Evolutionary conservation across 2,329 filamentous ascomycete species (phyloP).

Genomic region (Trichoderma lentiforme): DNA sequence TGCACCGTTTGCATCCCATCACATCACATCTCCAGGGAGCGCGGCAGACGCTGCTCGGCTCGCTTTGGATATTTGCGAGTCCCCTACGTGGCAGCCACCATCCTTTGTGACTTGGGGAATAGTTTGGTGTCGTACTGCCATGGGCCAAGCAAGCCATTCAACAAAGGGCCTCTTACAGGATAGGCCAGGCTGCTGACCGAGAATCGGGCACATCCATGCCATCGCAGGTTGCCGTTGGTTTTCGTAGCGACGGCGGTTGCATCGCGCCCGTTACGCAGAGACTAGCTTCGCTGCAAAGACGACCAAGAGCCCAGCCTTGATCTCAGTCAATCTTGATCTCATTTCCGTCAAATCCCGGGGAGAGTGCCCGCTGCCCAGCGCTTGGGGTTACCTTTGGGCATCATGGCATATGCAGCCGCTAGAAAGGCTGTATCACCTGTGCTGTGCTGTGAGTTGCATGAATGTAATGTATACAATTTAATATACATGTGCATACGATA

Average conservation of each 20-base stretch:
- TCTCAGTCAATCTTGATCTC: conserved; percentile 10
- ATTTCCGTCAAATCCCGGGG: conserved; percentile 11
- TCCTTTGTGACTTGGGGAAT: background rate
- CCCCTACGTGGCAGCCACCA: background rate
- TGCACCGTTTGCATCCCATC: background rate
- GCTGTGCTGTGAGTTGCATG: background rate
- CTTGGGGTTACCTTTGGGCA: conserved; percentile 15
- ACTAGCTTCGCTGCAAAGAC: background rate
- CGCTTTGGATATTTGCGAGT: background rate
- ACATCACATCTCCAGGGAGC: background rate
- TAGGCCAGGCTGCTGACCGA: background rate
- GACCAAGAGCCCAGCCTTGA: background rate
- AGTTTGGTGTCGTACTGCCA: background rate
- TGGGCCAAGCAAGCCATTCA: background rate
- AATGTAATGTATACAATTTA: background rate
- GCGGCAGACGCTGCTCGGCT: background rate
- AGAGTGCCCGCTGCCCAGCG: conserved; percentile 11
- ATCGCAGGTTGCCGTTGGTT: background rate
- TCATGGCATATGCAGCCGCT: conserved; percentile 12
- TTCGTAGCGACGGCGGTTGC: conserved; percentile 3
- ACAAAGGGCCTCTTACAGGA: background rate
- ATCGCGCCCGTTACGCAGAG: background rate
- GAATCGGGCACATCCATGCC: background rate
- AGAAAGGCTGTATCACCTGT: background rate
- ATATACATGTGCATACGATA: background rate